Evolutionary conservation across 768 basidiomycete species (phyloP).

Genomic region (Tubosaeta brunneosetosa): DNA sequence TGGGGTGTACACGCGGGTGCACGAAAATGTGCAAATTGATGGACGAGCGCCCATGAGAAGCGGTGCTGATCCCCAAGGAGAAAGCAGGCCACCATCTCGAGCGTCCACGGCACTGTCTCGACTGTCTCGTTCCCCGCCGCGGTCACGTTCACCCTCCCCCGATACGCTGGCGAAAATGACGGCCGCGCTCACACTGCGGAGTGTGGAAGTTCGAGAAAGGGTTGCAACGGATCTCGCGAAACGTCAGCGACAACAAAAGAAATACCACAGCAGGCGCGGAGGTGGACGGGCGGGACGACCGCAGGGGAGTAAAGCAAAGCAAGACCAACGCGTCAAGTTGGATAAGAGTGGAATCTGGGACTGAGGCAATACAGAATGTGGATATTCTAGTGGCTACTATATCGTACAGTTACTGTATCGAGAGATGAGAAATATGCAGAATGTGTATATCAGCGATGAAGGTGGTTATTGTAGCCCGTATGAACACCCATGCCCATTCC

Average conservation of each 20-base stretch:
- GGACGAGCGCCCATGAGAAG: not conserved
- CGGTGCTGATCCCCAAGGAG: conserved; percentile 3
- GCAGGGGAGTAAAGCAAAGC: conserved; percentile 83
- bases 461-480: conserved; percentile 5
- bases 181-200: conserved; percentile 36
- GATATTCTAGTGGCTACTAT: conserved; percentile 10
- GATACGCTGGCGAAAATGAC: conserved; percentile 40
- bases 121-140: conserved; percentile 50
- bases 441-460: conserved; percentile 4
- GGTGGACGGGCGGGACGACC: conserved; percentile 59
- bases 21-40: conserved; percentile 8
- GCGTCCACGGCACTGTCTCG: conserved; percentile 35
- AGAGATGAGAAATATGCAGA: not conserved
- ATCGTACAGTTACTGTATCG: conserved; percentile 19
- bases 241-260: conserved; percentile 61
- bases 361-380: conserved; percentile 26
- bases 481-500: conserved; percentile 30
- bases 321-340: conserved; percentile 60
- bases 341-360: conserved; percentile 62
- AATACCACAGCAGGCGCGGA: conserved; percentile 74
- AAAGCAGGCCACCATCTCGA: conserved; percentile 19
- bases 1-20: conserved; percentile 15
- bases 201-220: conserved; percentile 46
- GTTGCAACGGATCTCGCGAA: conserved; percentile 61
- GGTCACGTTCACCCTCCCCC: conserved; percentile 45